Conservation (phyloP, 2,329 filamentous ascomycete genomes). For the Orbilia brochopaga region DNA sequence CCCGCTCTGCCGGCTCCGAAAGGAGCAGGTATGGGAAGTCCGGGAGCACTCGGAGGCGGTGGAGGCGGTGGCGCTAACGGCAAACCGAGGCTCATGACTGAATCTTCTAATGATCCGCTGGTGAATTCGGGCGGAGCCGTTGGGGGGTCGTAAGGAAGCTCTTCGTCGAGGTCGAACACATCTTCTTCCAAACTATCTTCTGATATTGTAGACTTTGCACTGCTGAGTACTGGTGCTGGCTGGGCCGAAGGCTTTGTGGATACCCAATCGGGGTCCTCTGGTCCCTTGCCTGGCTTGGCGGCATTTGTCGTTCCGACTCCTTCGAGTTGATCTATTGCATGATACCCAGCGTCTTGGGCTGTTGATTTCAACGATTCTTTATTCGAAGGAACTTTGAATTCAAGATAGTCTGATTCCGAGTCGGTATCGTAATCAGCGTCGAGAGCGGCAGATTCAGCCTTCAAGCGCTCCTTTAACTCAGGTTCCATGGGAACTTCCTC, state of each 20-base stretch:
- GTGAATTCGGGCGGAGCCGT: constrained; percentile 34
- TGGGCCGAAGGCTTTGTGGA: constrained; percentile 33
- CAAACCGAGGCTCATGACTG: constrained; percentile 46
- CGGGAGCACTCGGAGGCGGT: constrained; percentile 34
- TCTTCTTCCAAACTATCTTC: constrained; percentile 47
- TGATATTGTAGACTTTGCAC: constrained; percentile 46
- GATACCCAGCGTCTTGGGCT: constrained; percentile 21
- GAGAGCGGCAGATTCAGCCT: constrained; percentile 19
- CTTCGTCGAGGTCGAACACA: constrained; percentile 48
- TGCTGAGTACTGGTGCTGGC: constrained; percentile 22
- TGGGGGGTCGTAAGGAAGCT: constrained; percentile 37
- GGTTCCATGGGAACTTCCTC: constrained; percentile 49
- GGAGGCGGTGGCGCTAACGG: constrained; percentile 46
- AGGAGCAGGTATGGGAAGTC: constrained; percentile 21
- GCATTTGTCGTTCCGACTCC: constrained; percentile 7
- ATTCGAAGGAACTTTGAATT: constrained; percentile 39
- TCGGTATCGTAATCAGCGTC: constrained; percentile 40
- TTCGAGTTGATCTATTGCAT: constrained; percentile 29
- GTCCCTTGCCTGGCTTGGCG: constrained; percentile 35
- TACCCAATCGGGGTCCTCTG: constrained; percentile 48
- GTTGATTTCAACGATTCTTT: constrained; percentile 17
- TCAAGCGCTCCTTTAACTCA: constrained; percentile 37
- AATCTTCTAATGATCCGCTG: constrained; percentile 44
- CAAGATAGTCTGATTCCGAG: constrained; percentile 46
- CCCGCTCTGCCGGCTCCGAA: constrained; percentile 40